phyloP scores from a whole-genome alignment of 805 yeast genomes.

The Metschnikowia lochheadii region DNA sequence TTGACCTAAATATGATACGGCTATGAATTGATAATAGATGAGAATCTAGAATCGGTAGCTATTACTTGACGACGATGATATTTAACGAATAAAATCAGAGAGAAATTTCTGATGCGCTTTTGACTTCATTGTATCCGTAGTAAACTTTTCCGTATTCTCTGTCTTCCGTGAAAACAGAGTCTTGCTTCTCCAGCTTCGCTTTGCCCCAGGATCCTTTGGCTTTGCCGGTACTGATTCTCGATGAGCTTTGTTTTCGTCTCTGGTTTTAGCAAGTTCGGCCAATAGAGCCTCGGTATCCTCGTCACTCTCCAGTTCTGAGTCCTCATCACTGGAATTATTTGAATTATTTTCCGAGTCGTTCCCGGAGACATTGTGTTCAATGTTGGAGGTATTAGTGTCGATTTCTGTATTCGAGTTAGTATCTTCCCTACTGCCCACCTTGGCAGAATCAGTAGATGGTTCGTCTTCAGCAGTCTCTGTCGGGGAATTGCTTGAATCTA shows the following conservation, averaged over 20 bases:
- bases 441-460: not conserved
- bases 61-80: not conserved
- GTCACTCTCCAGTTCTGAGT: constrained; percentile 6
- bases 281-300: constrained; percentile 17
- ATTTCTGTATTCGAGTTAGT: not conserved
- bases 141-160: constrained; percentile 15
- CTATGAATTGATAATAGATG: not conserved
- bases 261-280: constrained; percentile 19
- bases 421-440: not conserved
- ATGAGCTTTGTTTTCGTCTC: constrained; percentile 9
- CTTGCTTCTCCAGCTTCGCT: constrained; percentile 4
- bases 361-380: not conserved
- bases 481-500: not conserved
- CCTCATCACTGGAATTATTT: not conserved
- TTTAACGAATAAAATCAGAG: constrained; percentile 18
- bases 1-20: constrained; percentile 11
- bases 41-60: not conserved
- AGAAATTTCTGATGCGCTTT: constrained; percentile 34
- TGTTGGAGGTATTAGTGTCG: not conserved
- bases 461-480: not conserved
- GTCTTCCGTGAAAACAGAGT: not conserved
- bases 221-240: not conserved
- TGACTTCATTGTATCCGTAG: constrained; percentile 33
- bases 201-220: not conserved
- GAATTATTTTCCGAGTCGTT: not conserved